Conservation (phyloP, 1,284 basidiomycete species). For the Apiotrichum brassicae region DNA sequence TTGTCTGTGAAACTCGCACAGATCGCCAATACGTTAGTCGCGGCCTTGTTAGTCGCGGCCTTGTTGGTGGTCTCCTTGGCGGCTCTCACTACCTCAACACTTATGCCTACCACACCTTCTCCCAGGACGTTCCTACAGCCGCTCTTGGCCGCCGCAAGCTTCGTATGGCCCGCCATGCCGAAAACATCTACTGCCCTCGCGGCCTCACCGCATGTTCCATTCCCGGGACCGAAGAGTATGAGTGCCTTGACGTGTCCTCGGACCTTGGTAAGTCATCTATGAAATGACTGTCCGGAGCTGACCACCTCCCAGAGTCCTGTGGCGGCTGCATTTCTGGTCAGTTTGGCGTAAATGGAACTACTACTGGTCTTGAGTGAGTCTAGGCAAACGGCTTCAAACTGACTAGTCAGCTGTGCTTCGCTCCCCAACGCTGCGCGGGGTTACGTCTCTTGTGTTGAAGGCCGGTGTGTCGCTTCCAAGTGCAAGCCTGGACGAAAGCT, state of each 20-base stretch:
- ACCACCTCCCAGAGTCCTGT: constrained; percentile 1
- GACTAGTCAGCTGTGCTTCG: constrained; percentile 11
- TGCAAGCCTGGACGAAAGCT: constrained; percentile 10
- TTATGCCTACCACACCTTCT: constrained; percentile 2
- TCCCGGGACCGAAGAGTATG: neutral
- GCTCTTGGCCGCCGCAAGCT: neutral
- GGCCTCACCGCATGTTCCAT: neutral
- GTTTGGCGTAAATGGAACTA: neutral
- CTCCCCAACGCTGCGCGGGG: constrained; percentile 11
- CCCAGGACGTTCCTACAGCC: neutral
- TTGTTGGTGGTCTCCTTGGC: neutral
- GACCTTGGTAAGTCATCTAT: neutral
- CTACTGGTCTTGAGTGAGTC: constrained; percentile 11
- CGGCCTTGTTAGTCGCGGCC: too few species aligned
- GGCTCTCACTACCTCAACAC: neutral
- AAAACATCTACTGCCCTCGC: neutral
- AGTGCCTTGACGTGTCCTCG: neutral
- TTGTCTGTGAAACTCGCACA: neutral
- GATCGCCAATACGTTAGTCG: too few species aligned
- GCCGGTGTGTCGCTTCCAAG: constrained; percentile 8
- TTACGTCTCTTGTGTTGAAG: constrained; percentile 12
- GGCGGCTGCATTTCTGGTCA: constrained; percentile 10
- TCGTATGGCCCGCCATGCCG: neutral
- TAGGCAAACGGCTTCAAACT: neutral
- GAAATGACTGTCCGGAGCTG: too few species aligned